Base-by-base conservation (phyloP, 768 basidiomycete genomes). In the Tricholoma saponaceum region DNA sequence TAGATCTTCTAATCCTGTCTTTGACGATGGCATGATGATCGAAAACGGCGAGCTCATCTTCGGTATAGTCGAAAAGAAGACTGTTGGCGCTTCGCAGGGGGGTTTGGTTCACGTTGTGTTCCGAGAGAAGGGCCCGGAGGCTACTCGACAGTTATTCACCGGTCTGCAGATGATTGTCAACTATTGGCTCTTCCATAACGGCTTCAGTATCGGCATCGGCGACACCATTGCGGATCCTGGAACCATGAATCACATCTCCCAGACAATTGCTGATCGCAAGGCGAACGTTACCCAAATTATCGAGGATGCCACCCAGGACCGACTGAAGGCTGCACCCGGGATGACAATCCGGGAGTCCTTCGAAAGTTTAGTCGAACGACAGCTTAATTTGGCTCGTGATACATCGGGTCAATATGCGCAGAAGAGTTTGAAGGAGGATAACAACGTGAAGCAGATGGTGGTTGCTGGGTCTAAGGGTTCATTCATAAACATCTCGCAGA, bases 361-460 rank as follows among this genome's bases (percentile, higher is more conserved):
- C 75, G 96, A 99, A 76, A 92, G 89, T 68, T 78, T 83, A 65
- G 94, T 98, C 51, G 92, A 97, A 67, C 85, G 85, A 25, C 85
- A 93, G 69, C 83, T 99, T 65, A 98, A 99, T 70, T 77, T 88
- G 72, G 97, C 96, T 62, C 94, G 95, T 80, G 97, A 98, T 68
- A 83, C 84, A 49, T 94, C 94, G 26, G 97, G 97, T 78, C 93
- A 94, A 69, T 91, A 88, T 46, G 96, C 95, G n/a, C 94, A 98
- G 76, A 89, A 94, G 76, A 89, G 89, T 69, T 79, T 98, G 82
- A 98, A 98, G 81, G 92, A 93, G 71, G 95, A 97, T 75, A 98
- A 99, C 80, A 98, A 98, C 66, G 95, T 98, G 78, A 99, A 98
- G 81, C 97, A 98, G 83, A 99, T 99, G 97, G 96, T 98, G 68